A percentile compares a stretch with the other conserved stretches of the same genome.
phyloP scores from a whole-genome alignment of 495 filamentous ascomycete species.

The Xylaria castorea region DNA sequence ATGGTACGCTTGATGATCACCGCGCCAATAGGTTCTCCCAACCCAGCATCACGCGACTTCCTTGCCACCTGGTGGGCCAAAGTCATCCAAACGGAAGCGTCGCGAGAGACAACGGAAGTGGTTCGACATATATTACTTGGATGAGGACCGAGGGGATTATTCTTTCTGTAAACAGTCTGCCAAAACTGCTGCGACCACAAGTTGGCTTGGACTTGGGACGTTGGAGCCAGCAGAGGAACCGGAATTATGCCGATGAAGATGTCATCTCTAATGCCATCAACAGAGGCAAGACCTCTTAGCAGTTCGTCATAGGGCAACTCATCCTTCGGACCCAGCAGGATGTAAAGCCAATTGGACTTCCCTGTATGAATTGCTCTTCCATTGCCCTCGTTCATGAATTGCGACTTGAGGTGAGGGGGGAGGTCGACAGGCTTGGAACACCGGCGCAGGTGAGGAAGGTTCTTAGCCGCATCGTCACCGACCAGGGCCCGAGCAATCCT shows the following conservation, averaged over 20 bases:
- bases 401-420: conserved; percentile 57
- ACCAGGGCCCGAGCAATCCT: conserved; percentile 35
- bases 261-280: conserved; percentile 53
- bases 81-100: conserved; percentile 67
- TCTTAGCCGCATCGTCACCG: conserved; percentile 52
- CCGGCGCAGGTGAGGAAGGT: conserved; percentile 79
- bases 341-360: conserved; percentile 57
- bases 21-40: conserved; percentile 76
- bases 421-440: conserved; percentile 77
- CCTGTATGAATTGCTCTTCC: conserved; percentile 53
- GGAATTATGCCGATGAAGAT: conserved; percentile 57
- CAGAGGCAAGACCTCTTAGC: conserved; percentile 38
- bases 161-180: conserved; percentile 87
- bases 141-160: conserved; percentile 78
- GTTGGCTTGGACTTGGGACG: conserved; percentile 74
- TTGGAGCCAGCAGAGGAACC: conserved; percentile 78
- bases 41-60: conserved; percentile 59
- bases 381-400: conserved; percentile 55
- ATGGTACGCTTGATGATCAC: conserved; percentile 72
- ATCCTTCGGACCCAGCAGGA: conserved; percentile 52
- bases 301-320: conserved; percentile 50
- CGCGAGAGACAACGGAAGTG: conserved; percentile 63
- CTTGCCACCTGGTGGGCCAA: conserved; percentile 70
- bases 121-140: conserved; percentile 62
- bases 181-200: conserved; percentile 80